Evolutionary conservation across 148 eudicot genomes (phyloP).

Genomic region (Rhododendron ovatum): DNA sequence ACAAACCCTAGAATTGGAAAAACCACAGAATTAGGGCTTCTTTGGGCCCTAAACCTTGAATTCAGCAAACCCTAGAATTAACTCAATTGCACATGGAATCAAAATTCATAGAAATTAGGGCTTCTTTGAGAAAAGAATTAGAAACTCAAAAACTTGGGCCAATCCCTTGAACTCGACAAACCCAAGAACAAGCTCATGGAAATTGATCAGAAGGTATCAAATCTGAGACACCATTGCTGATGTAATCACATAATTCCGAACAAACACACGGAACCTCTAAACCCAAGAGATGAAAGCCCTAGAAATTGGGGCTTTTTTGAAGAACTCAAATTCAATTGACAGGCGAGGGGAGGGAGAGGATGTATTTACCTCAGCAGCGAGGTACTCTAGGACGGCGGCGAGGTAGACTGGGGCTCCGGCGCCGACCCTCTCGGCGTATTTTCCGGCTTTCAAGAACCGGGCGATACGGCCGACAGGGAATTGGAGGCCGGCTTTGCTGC

Average conservation of each 20-base stretch:
- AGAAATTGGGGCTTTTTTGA: neutral
- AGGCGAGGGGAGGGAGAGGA: no score
- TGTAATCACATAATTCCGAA: no score
- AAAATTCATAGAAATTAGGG: neutral
- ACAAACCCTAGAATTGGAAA: no score
- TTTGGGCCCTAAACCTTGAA: no score
- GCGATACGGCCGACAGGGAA: conserved; percentile 6
- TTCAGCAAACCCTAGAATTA: no score
- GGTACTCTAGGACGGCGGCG: conserved; percentile 8
- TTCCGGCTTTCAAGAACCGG: conserved; percentile 1
- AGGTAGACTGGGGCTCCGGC: conserved; percentile 8
- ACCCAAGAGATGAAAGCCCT: neutral
- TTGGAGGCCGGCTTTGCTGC: conserved; percentile 7
- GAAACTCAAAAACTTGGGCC: neutral
- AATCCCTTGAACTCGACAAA: no score
- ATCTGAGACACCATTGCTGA: no score
- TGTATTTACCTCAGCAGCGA: neutral
- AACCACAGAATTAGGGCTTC: no score
- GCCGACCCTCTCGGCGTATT: conserved; percentile 2
- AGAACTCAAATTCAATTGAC: neutral
- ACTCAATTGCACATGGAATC: neutral
- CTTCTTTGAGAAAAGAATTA: neutral
- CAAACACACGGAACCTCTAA: no score
- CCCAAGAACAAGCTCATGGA: no score
- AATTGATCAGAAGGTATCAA: neutral